phyloP scores from a whole-genome alignment of 1,139 yeast species.

The Candida sanyaensis region DNA sequence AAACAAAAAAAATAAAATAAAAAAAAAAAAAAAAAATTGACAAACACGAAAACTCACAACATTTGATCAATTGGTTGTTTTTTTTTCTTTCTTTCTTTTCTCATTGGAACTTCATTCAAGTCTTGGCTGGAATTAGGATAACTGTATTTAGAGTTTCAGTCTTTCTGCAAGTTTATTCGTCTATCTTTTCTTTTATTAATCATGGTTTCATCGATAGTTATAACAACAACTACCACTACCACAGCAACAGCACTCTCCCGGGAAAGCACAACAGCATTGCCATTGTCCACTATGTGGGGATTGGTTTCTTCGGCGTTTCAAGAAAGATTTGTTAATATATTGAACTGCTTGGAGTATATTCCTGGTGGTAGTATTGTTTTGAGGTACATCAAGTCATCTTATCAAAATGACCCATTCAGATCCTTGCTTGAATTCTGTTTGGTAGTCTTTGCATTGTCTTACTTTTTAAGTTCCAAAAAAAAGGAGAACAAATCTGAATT shows the following conservation, averaged over 20 bases:
- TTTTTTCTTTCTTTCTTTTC: neutral
- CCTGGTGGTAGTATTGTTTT: constrained; percentile 85
- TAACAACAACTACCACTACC: constrained; percentile 21
- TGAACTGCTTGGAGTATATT: constrained; percentile 40
- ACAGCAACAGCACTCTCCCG: constrained; percentile 28
- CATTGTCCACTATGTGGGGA: constrained; percentile 43
- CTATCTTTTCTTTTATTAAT: neutral
- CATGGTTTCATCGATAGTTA: constrained; percentile 15
- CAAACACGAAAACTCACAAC: constrained; percentile 2
- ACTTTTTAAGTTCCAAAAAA: constrained; percentile 80
- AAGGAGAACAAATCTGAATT: constrained; percentile 75
- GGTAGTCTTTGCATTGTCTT: constrained; percentile 81
- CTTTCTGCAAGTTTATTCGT: neutral
- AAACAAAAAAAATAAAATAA: neutral
- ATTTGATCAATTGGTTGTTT: neutral
- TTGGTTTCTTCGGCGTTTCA: constrained; percentile 35
- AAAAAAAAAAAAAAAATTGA: neutral
- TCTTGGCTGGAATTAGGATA: neutral
- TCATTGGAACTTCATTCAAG: neutral
- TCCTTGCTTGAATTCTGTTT: constrained; percentile 79
- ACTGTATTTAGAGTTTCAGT: too few species aligned
- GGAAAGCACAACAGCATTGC: constrained; percentile 9
- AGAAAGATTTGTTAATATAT: constrained; percentile 36
- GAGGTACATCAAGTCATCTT: constrained; percentile 83
- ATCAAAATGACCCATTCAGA: constrained; percentile 91